Conservation (phyloP, 768 basidiomycete species). For the Suillus subluteus region DNA sequence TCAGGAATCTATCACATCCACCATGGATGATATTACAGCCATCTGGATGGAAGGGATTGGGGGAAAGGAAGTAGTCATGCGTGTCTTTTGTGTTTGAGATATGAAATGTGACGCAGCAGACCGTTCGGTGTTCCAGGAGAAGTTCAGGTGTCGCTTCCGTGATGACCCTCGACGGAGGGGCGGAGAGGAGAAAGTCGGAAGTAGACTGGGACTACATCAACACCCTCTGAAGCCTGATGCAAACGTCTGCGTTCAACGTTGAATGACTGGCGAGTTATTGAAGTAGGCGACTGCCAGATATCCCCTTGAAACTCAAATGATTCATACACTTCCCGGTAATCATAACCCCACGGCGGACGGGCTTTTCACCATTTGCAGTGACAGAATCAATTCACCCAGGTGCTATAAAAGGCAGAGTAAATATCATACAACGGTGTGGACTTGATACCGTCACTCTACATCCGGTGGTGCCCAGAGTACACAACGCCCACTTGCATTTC, state of each 20-base stretch:
- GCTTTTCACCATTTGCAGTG: not conserved
- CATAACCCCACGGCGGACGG: not conserved
- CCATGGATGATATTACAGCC: constrained; percentile 56
- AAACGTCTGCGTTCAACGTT: not conserved
- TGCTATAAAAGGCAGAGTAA: not conserved
- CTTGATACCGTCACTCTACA: constrained; percentile 11
- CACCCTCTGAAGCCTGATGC: not conserved
- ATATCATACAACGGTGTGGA: not conserved
- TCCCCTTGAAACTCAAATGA: not conserved
- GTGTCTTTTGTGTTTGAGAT: not conserved
- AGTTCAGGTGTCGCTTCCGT: not conserved
- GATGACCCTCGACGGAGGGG: not conserved
- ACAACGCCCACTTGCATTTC: constrained; percentile 80
- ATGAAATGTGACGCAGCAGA: not conserved
- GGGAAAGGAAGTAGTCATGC: not conserved
- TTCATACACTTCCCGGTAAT: not conserved
- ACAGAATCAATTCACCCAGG: not conserved
- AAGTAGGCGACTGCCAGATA: not conserved
- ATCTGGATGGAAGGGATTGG: constrained; percentile 66
- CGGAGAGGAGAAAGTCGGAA: not conserved
- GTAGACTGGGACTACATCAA: not conserved
- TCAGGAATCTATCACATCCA: constrained; percentile 14
- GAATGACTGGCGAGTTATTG: not conserved
- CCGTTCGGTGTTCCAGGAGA: not conserved
- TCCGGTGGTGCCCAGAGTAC: constrained; percentile 71